Conservation (phyloP, 441 rosid genomes). For the Jatropha multifida region DNA sequence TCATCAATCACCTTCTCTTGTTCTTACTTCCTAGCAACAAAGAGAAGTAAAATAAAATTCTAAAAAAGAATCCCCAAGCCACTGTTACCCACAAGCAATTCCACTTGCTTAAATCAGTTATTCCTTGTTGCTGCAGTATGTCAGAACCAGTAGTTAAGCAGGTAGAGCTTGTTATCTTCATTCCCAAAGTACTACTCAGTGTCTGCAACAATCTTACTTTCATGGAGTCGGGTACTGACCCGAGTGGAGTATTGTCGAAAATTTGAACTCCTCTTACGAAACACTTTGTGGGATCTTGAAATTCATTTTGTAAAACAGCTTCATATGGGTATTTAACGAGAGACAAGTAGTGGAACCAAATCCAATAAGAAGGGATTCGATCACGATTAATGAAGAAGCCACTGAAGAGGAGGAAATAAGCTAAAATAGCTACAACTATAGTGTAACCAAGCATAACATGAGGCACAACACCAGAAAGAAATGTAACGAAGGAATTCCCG, state of each 20-base stretch:
- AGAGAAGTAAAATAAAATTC: conserved; percentile 73
- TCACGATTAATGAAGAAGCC: conserved; percentile 80
- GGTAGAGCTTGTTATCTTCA: conserved; percentile 56
- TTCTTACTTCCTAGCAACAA: conserved; percentile 85
- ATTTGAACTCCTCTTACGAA: conserved; percentile 65
- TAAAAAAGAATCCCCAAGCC: conserved; percentile 79
- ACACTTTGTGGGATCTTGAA: conserved; percentile 54
- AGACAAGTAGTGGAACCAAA: conserved; percentile 88
- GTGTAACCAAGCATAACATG: conserved; percentile 83
- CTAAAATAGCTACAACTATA: conserved; percentile 68
- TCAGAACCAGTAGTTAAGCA: conserved; percentile 72
- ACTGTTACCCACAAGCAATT: conserved; percentile 67
- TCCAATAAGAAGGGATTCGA: conserved; percentile 71
- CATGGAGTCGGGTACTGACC: conserved; percentile 35
- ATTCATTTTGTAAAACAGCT: conserved; percentile 70
- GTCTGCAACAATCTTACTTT: conserved; percentile 45
- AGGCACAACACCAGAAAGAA: conserved; percentile 75
- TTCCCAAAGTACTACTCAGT: conserved; percentile 47
- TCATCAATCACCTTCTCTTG: conserved; percentile 51
- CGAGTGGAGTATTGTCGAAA: conserved; percentile 76
- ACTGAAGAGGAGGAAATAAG: conserved; percentile 78
- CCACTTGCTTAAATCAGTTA: conserved; percentile 72
- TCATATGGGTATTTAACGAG: conserved; percentile 75
- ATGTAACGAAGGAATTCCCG: conserved; percentile 80
- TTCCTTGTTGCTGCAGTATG: conserved; percentile 56